Base-by-base conservation (phyloP, 129 eudicot genomes). In the Escallonia rubra region DNA sequence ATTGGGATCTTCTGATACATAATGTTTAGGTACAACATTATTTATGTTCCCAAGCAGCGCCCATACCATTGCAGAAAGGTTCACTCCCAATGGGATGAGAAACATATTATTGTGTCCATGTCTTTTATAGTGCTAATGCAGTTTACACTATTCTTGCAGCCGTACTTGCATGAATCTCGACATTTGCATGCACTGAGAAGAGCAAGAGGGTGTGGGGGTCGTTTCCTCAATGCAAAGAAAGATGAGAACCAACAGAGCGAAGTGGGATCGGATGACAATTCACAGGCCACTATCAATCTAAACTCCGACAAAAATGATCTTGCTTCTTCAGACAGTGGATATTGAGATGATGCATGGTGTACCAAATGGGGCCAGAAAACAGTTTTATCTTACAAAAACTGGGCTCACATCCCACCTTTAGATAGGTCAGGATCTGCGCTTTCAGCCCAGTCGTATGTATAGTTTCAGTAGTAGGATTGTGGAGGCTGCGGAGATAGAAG, bases 101-200 rank as follows among this genome's bases (percentile, higher is more conserved):
- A 0, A 23, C 34, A 23, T 23, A 23, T 23, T 23, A 23, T 23
- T 23, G 1, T 23, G 34, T 23, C 34, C 34, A 23, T 23, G 34
- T 23, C 34, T 23, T 23, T 23, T 0, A 23, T 23, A 23, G 34
- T 23, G 34, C 34, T 23, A 23, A 23, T 23, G 34, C 16, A 38
- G 39, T 47, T 63, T 10, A 46, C 49, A 64, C 1, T 73, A 14
- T n/a, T 45, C 49, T 70, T 75, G 86, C 86, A 87, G 96, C 96
- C 97, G 8, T 87, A 88, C 71, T 79, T 88, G 94, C 96, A 87
- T 43, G 97, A 87, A 88, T 85, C 96, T 44, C 82, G 97, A 56
- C 97, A 91, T 75, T 64, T 75, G 83, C 97, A 88, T 79, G 97
- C 97, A 43, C 76, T 91, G 57, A 78, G 79, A 75, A 74, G 96